Conservation (phyloP, 176 grass and related monocot genomes). For the Zizania latifolia region DNA sequence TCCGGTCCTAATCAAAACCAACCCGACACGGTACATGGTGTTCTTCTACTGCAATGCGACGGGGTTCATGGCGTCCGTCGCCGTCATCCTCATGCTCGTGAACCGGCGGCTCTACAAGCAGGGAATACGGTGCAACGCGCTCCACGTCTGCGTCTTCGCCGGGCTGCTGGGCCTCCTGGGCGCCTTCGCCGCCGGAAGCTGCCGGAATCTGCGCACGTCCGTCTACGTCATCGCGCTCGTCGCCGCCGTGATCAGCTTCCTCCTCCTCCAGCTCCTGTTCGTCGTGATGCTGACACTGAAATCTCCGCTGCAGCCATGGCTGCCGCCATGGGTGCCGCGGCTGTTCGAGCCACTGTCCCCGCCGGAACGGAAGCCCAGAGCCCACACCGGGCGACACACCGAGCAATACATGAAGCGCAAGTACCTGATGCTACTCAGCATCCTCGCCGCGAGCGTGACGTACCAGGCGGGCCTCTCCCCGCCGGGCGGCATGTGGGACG, state of each 20-base stretch:
- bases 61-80: constrained; percentile 10
- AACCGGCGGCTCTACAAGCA: not conserved
- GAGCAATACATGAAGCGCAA: constrained; percentile 2
- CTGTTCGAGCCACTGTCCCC: not conserved
- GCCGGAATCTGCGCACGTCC: constrained; percentile 5
- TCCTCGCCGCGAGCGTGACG: constrained; percentile 21
- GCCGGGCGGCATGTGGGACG: constrained; percentile 4
- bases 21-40: not conserved
- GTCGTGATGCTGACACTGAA: not conserved
- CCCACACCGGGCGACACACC: not conserved
- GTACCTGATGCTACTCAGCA: constrained; percentile 15
- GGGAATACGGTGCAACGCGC: not conserved
- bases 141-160: not conserved
- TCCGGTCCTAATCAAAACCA: not conserved
- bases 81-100: constrained; percentile 18
- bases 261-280: not conserved
- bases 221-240: constrained; percentile 20
- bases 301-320: not conserved
- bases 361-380: not conserved
- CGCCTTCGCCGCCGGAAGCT: constrained; percentile 8
- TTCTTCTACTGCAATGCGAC: constrained; percentile 26
- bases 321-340: not conserved
- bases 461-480: constrained; percentile 29
- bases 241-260: not conserved
- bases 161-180: constrained; percentile 6